Evolutionary conservation across 371 early-diverging fungal genomes (phyloP).

Genomic region (Mitosporidium daphniae): DNA sequence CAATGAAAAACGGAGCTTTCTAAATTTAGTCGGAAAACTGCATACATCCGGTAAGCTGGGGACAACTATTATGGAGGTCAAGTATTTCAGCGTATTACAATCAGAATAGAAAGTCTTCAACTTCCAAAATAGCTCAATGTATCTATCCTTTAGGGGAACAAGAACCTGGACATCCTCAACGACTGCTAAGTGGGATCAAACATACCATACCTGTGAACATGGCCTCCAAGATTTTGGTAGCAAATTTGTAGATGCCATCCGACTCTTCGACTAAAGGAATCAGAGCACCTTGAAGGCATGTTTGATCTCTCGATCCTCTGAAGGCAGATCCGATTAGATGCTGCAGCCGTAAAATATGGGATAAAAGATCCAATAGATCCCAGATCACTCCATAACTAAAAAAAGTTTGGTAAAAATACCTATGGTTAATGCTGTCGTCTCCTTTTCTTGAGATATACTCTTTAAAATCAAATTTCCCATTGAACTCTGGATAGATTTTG

Average conservation of each 20-base stretch:
- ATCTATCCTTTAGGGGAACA: conserved; percentile 38
- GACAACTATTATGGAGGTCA: conserved; percentile 55
- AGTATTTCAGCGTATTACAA: conserved; percentile 42
- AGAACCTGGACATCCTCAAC: conserved; percentile 38
- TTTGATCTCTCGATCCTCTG: too few relatives aligned
- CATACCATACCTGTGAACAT: conserved; percentile 43
- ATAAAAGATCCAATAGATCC: conserved; percentile 51
- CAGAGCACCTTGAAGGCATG: too few relatives aligned
- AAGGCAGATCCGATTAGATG: too few relatives aligned
- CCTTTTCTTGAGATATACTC: conserved; percentile 64
- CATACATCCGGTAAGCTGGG: conserved; percentile 32
- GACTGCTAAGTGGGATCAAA: conserved; percentile 7
- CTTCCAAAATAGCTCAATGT: conserved; percentile 37
- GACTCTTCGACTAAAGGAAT: conserved; percentile 81
- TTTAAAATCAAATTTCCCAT: conserved; percentile 68
- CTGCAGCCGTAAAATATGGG: too few relatives aligned
- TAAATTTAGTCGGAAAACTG: too few relatives aligned
- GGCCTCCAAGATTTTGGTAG: conserved; percentile 61
- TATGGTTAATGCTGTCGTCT: conserved; percentile 80
- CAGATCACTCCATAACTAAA: conserved; percentile 50
- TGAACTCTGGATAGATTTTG: conserved; percentile 50
- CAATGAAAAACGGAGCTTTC: too few relatives aligned
- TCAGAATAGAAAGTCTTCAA: conserved; percentile 56
- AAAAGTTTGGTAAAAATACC: conserved; percentile 12
- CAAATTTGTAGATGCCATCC: conserved; percentile 67